These are phyloP conservation scores for rapeseed (Brassica napus) DNA, from an alignment of 345 rosid species.

Conservation along the genomic window DNA sequence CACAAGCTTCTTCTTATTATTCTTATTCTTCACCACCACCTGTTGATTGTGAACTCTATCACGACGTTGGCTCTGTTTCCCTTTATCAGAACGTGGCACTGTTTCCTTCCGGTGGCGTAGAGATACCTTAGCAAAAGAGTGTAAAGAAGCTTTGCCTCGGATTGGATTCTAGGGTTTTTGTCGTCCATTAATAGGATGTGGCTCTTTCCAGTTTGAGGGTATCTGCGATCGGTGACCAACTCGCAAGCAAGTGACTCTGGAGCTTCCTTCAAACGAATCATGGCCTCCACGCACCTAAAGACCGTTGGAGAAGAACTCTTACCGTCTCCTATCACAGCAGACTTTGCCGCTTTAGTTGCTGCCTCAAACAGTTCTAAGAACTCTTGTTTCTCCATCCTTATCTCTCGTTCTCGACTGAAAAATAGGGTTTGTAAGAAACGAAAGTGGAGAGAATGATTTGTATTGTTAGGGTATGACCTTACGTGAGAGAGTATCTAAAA, in stretches of 20 bases:
- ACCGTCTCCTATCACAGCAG: neutral
- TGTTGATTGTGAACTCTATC: neutral
- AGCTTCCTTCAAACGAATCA: conserved; percentile 7
- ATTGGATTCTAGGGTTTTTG: conserved; percentile 15
- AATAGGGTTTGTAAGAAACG: neutral
- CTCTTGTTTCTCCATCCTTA: neutral
- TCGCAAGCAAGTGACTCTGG: conserved; percentile 17
- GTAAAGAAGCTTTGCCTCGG: conserved; percentile 8
- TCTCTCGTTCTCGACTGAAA: neutral
- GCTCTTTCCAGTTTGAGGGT: neutral
- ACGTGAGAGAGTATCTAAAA: neutral
- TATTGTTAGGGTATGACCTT: neutral
- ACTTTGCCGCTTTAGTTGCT: neutral
- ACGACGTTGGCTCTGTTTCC: no score
- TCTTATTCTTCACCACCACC: neutral
- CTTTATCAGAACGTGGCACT: neutral
- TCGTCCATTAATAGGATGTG: neutral
- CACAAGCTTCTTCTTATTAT: neutral
- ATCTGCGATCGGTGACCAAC: neutral
- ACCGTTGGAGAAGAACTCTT: neutral
- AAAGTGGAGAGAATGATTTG: neutral
- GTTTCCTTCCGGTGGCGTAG: conserved; percentile 7
- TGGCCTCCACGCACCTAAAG: neutral
- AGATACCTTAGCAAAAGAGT: conserved; percentile 1
- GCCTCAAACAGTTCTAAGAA: neutral